phyloP scores from a whole-genome alignment of 352 stramenopile genomes.

The Pythium coloratum region DNA sequence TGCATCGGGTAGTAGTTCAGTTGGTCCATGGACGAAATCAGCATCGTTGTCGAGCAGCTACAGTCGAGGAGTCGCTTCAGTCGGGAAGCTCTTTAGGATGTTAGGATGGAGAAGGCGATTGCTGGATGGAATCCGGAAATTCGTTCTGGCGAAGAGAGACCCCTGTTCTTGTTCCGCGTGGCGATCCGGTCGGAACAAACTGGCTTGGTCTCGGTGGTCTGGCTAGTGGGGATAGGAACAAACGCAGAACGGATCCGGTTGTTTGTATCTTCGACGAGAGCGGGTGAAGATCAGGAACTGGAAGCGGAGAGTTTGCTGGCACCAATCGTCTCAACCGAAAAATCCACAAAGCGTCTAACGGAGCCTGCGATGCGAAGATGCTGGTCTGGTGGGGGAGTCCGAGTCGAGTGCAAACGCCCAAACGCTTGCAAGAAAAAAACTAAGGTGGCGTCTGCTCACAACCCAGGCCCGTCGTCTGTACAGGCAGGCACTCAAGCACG shows the following conservation, averaged over 20 bases:
- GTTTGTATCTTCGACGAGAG: background rate
- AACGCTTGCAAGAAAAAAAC: conserved; percentile 32
- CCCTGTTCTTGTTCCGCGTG: conserved; percentile 1
- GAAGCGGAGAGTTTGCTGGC: conserved; percentile 7
- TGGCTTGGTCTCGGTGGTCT: conserved; percentile 5
- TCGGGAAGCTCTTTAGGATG: background rate
- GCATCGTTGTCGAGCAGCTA: conserved; percentile 36
- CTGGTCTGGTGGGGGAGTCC: background rate
- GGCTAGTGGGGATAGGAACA: background rate
- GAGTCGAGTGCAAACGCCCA: conserved; percentile 17
- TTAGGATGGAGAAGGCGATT: background rate
- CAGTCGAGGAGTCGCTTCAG: no score
- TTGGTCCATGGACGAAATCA: conserved; percentile 83
- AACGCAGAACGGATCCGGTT: background rate
- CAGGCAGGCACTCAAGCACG: conserved; percentile 16
- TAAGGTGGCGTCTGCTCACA: conserved; percentile 16
- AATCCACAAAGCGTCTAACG: conserved; percentile 10
- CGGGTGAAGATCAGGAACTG: conserved; percentile 19
- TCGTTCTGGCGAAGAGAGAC: background rate
- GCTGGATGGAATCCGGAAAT: conserved; percentile 17
- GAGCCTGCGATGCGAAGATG: background rate
- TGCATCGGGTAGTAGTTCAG: conserved; percentile 82
- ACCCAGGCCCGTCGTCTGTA: conserved; percentile 22
- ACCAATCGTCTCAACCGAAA: conserved; percentile 20
- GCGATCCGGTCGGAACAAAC: background rate